Evolutionary conservation across 306 rosid species (phyloP).

Genomic region (Glycine tomentella): DNA sequence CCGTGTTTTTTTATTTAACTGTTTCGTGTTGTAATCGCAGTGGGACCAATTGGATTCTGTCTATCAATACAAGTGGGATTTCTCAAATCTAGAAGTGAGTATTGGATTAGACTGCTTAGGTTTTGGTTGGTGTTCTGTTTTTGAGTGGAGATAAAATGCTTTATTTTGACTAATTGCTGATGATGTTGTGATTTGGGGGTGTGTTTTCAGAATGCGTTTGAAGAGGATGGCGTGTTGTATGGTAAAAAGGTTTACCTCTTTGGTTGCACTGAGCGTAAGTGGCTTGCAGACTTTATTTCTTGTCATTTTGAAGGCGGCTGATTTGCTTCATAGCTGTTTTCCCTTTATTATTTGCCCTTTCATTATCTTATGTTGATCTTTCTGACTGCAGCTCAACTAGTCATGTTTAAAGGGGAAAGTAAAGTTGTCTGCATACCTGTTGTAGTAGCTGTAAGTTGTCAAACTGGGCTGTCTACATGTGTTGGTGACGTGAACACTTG

Average conservation of each 20-base stretch:
- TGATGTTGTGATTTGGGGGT: conserved; percentile 18
- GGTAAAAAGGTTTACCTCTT: conserved; percentile 83
- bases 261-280: conserved; percentile 82
- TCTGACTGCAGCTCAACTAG: conserved; percentile 78
- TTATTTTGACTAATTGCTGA: conserved; percentile 11
- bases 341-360: not conserved
- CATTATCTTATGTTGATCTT: conserved; percentile 17
- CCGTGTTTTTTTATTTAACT: not conserved
- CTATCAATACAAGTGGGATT: conserved; percentile 64
- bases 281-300: conserved; percentile 6
- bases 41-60: conserved; percentile 66
- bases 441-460: conserved; percentile 79
- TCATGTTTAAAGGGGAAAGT: conserved; percentile 66
- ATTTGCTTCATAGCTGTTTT: not conserved
- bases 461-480: conserved; percentile 1
- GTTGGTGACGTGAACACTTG: not conserved
- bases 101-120: not conserved
- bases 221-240: conserved; percentile 71
- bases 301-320: not conserved
- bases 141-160: not conserved
- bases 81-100: conserved; percentile 67
- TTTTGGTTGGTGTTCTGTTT: not conserved
- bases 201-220: conserved; percentile 68
- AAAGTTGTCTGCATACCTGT: conserved; percentile 80
- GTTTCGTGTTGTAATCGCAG: conserved; percentile 35